These are phyloP conservation scores for Rhynchosporium agropyri DNA, from an alignment of 2,329 filamentous ascomycete species.

Conservation along the genomic window DNA sequence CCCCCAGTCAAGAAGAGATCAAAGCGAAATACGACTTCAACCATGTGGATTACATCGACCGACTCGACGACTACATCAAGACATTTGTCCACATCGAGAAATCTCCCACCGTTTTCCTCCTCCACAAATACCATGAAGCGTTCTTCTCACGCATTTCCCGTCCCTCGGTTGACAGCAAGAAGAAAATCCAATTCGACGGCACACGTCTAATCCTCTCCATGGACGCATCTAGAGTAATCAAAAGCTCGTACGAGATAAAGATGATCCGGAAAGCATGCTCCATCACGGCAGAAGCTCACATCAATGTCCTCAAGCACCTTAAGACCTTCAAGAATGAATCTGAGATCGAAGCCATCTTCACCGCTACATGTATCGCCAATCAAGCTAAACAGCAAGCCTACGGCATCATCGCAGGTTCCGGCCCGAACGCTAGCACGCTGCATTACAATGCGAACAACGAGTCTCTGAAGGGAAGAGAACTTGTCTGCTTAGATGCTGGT, in stretches of 20 bases:
- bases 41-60: constrained; percentile 61
- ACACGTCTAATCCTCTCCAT: constrained; percentile 68
- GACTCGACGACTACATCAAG: constrained; percentile 54
- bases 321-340: constrained; percentile 72
- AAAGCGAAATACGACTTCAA: constrained; percentile 68
- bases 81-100: constrained; percentile 46
- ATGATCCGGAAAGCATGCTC: constrained; percentile 80
- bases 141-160: constrained; percentile 24
- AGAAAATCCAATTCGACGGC: constrained; percentile 48
- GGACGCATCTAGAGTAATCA: constrained; percentile 78
- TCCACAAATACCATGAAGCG: constrained; percentile 48
- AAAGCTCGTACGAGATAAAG: constrained; percentile 82
- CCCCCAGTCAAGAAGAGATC: constrained; percentile 63
- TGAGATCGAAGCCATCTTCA: constrained; percentile 79
- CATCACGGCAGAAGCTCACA: constrained; percentile 78
- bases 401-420: constrained; percentile 83
- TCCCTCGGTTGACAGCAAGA: constrained; percentile 10
- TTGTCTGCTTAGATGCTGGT: constrained; percentile 85
- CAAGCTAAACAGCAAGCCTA: constrained; percentile 83
- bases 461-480: constrained; percentile 66
- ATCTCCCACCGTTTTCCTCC: constrained; percentile 47
- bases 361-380: constrained; percentile 69
- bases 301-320: constrained; percentile 67
- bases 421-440: constrained; percentile 78
- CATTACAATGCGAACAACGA: constrained; percentile 86